Conservation (phyloP, 441 rosid genomes). For the Manihot esculenta region DNA sequence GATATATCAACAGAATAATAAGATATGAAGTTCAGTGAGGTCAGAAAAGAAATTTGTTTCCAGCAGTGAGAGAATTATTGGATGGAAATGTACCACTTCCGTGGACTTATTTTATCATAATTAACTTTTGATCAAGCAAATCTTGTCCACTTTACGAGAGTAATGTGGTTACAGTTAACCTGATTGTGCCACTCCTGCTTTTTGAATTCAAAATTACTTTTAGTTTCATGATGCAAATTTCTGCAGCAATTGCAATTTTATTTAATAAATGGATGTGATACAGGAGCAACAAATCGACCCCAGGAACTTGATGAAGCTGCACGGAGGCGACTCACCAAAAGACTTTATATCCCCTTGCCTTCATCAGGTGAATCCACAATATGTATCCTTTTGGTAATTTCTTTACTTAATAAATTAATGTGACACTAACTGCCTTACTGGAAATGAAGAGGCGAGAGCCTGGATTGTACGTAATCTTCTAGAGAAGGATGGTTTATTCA, state of each 20-base stretch:
- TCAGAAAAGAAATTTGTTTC: background rate
- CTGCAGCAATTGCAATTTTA: background rate
- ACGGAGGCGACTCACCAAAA: conserved; percentile 84
- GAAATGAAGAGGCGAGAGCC: conserved; percentile 80
- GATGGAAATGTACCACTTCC: background rate
- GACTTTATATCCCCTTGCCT: conserved; percentile 93
- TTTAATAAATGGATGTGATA: conserved; percentile 17
- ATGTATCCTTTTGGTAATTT: conserved; percentile 20
- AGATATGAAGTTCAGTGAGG: background rate
- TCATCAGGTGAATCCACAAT: conserved; percentile 57
- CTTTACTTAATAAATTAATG: conserved; percentile 9
- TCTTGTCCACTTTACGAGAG: background rate
- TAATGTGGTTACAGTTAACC: background rate
- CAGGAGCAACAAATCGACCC: conserved; percentile 98
- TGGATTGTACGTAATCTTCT: conserved; percentile 80
- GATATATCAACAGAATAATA: background rate
- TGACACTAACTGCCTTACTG: conserved; percentile 24
- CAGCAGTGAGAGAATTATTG: background rate
- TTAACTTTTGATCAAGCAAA: background rate
- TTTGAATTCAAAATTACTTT: background rate
- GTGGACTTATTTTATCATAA: background rate
- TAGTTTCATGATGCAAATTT: background rate
- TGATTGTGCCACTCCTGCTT: background rate
- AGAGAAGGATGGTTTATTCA: conserved; percentile 83
- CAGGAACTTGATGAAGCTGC: conserved; percentile 99